Percentiles rank a stretch among this genome's conserved stretches.
phyloP scores from a whole-genome alignment of 2,329 filamentous ascomycete species.

The Fusarium tricinctum region DNA sequence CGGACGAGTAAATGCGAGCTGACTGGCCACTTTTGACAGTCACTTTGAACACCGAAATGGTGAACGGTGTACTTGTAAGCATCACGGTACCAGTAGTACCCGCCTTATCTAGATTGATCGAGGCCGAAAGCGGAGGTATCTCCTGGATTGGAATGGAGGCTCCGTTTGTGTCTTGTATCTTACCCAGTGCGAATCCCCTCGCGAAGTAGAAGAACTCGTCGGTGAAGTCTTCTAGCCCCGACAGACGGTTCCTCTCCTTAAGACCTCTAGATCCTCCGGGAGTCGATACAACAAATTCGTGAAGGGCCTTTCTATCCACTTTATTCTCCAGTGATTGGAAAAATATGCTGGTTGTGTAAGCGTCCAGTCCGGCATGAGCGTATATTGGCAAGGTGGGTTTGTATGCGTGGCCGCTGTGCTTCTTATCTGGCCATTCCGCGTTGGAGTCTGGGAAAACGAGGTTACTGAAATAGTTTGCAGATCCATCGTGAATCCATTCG shows the following conservation, averaged over 20 bases:
- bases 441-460: slow-evolving; percentile 27
- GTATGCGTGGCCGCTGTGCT: slow-evolving; percentile 15
- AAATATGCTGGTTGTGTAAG: slow-evolving; percentile 21
- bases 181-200: slow-evolving; percentile 9
- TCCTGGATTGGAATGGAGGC: slow-evolving; percentile 4
- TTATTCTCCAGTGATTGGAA: slow-evolving; percentile 22
- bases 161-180: slow-evolving; percentile 26
- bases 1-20: slow-evolving; percentile 9
- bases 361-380: slow-evolving; percentile 9
- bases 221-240: not conserved
- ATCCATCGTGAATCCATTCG: slow-evolving; percentile 21
- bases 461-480: slow-evolving; percentile 39
- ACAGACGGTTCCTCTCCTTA: slow-evolving; percentile 19
- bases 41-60: slow-evolving; percentile 26
- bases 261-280: not conserved
- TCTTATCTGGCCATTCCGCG: slow-evolving; percentile 22
- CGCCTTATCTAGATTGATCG: slow-evolving; percentile 8
- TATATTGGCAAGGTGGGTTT: slow-evolving; percentile 29
- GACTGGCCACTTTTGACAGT: slow-evolving; percentile 7
- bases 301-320: not conserved
- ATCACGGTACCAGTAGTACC: slow-evolving; percentile 22
- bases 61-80: slow-evolving; percentile 20
- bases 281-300: slow-evolving; percentile 23
- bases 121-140: not conserved
- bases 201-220: slow-evolving; percentile 25